A percentile compares a stretch with the other conserved stretches of the same genome.
Evolutionary conservation across 345 rosid species (phyloP).

Genomic region (Iberis pinnata): DNA sequence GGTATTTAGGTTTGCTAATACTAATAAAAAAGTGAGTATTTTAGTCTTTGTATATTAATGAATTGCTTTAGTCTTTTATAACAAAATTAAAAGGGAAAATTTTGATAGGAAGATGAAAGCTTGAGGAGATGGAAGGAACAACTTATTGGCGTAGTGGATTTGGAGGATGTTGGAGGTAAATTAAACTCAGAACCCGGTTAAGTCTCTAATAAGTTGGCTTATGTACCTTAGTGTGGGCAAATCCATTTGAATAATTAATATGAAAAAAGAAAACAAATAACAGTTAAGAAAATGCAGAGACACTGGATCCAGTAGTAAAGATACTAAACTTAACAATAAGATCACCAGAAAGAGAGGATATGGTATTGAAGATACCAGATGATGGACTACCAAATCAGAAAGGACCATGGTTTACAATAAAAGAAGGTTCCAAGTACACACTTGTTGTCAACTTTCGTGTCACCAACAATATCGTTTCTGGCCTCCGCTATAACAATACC

Average conservation of each 20-base stretch:
- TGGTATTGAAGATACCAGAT: conserved; percentile 53
- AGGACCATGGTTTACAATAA: conserved; percentile 85
- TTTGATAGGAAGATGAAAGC: conserved; percentile 76
- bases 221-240: no score
- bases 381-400: conserved; percentile 48
- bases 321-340: conserved; percentile 57
- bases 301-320: conserved; percentile 79
- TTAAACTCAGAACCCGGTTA: background rate
- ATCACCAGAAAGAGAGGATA: conserved; percentile 67
- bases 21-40: background rate
- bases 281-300: conserved; percentile 38
- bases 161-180: conserved; percentile 65
- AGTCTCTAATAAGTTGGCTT: background rate
- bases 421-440: conserved; percentile 76
- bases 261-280: background rate
- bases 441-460: conserved; percentile 70
- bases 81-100: background rate
- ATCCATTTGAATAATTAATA: no score
- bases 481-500: conserved; percentile 71
- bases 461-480: conserved; percentile 79
- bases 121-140: conserved; percentile 95
- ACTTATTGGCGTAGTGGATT: conserved; percentile 71
- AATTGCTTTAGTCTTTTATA: background rate
- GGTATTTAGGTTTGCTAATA: background rate
- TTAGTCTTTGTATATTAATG: background rate